A percentile compares a stretch with the other conserved stretches of the same genome.
These are phyloP conservation scores for Miamiensis avidus DNA, from an alignment of 169 alveolate species.

Conservation along the genomic window DNA sequence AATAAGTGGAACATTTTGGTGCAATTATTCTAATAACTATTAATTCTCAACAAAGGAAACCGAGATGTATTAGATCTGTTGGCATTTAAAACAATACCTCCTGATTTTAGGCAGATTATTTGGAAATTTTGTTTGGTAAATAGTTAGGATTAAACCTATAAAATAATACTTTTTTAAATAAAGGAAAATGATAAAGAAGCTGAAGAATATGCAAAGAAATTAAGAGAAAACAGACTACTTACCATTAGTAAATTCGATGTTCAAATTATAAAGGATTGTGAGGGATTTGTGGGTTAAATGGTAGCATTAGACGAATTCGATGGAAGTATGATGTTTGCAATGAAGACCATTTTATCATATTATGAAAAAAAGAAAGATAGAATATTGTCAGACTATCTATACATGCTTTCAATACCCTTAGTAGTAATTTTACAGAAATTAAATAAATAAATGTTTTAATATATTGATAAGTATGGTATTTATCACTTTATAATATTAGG, in stretches of 20 bases:
- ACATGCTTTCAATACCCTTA: conserved; percentile 39
- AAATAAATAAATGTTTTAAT: too few relatives aligned
- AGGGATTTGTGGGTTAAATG: conserved; percentile 37
- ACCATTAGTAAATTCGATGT: conserved; percentile 49
- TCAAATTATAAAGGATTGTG: conserved; percentile 41
- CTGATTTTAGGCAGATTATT: conserved; percentile 37
- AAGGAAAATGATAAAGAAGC: conserved; percentile 33
- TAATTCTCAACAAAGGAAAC: conserved; percentile 39
- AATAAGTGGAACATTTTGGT: conserved; percentile 41
- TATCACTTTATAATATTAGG: neutral
- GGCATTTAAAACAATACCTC: conserved; percentile 33
- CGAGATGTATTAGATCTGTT: conserved; percentile 42
- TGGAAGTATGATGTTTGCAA: conserved; percentile 49
- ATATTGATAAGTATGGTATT: too few relatives aligned
- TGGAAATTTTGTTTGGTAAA: conserved; percentile 44
- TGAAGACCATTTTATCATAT: conserved; percentile 43
- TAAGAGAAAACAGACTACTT: conserved; percentile 33
- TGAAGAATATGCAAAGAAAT: conserved; percentile 28
- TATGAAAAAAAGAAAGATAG: conserved; percentile 45
- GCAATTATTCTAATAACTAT: conserved; percentile 14
- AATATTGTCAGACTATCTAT: conserved; percentile 45
- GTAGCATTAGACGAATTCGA: conserved; percentile 32
- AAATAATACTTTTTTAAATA: neutral
- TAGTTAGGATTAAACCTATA: too few relatives aligned
- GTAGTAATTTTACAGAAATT: neutral